phyloP scores from a whole-genome alignment of 2,329 filamentous ascomycete species.

The Thelonectria rubi region DNA sequence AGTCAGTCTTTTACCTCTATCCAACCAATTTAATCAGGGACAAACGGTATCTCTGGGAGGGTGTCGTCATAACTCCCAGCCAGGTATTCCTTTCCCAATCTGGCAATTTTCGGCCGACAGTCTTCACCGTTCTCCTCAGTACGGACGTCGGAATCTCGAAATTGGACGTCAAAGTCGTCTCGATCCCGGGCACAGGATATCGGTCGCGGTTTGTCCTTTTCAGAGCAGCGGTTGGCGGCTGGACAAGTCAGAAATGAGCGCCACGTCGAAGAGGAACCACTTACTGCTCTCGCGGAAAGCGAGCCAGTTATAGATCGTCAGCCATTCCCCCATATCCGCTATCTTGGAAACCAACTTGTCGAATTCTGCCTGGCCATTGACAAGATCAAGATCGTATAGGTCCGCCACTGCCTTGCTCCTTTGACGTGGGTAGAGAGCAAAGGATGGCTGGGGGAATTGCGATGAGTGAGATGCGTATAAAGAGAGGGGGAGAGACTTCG shows the following conservation, averaged over 20 bases:
- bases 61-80: background rate
- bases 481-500: background rate
- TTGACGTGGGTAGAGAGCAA: background rate
- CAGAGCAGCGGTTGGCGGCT: background rate
- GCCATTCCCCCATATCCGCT: background rate
- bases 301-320: background rate
- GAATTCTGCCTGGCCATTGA: conserved; percentile 22
- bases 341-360: conserved; percentile 9
- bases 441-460: background rate
- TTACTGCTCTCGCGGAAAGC: background rate
- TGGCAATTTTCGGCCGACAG: background rate
- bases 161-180: conserved; percentile 22
- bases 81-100: background rate
- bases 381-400: conserved; percentile 5
- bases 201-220: background rate
- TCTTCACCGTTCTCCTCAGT: background rate
- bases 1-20: background rate
- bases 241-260: background rate
- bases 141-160: background rate
- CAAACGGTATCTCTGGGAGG: conserved; percentile 3
- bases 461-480: background rate
- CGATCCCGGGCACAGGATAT: conserved; percentile 3
- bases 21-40: no score
- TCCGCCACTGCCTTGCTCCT: background rate
- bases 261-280: background rate